A percentile compares a stretch with the other conserved stretches of the same genome.
phyloP scores from a whole-genome alignment of 257 asterid species.

The Henckelia pumila region DNA sequence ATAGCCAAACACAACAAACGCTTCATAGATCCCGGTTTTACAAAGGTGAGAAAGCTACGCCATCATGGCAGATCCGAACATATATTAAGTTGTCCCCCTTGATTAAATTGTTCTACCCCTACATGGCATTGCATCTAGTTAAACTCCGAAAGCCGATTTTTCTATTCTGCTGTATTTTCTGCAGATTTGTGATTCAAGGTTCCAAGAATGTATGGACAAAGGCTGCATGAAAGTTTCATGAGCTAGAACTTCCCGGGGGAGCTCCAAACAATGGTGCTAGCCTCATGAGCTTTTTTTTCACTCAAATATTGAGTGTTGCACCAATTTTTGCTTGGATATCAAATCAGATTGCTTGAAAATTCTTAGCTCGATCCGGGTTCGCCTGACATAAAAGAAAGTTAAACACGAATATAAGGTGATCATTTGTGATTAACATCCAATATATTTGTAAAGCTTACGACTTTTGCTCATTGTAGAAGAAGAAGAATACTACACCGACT shows the following conservation, averaged over 20 bases:
- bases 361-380: background rate
- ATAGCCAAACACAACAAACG: slow-evolving; percentile 34
- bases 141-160: background rate
- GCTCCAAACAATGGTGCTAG: background rate
- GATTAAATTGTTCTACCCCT: background rate
- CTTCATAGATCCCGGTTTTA: slow-evolving; percentile 64
- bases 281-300: background rate
- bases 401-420: background rate
- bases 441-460: background rate
- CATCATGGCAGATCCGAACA: too few relatives aligned
- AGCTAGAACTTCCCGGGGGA: background rate
- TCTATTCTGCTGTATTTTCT: slow-evolving; percentile 5
- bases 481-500: background rate
- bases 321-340: background rate
- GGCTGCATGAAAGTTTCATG: background rate
- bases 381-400: background rate
- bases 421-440: background rate
- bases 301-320: background rate
- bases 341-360: background rate
- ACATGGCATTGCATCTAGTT: background rate
- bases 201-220: background rate
- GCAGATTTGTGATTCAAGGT: slow-evolving; percentile 33
- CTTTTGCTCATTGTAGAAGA: background rate
- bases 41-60: slow-evolving; percentile 40
- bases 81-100: background rate